A percentile compares a stretch with the other conserved stretches of the same genome.
phyloP scores from a whole-genome alignment of 805 yeast species.

The Teunomyces lycoperdinae region DNA sequence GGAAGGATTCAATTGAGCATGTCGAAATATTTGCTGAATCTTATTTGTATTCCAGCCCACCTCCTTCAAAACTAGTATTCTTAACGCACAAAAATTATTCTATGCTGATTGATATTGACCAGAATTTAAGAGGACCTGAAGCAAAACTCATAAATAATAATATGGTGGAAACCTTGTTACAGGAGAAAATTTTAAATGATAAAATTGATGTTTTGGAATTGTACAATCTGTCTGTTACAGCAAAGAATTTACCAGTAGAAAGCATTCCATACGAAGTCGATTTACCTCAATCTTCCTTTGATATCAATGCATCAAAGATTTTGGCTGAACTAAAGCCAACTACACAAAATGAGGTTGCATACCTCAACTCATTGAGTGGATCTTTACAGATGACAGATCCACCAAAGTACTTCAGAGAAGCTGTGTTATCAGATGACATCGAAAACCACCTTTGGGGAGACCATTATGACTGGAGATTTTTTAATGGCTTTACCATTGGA shows the following conservation, averaged over 20 bases:
- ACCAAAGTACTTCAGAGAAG: slow-evolving; percentile 22
- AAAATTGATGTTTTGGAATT: slow-evolving; percentile 8
- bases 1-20: slow-evolving; percentile 23
- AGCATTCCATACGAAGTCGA: slow-evolving; percentile 6
- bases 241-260: not conserved
- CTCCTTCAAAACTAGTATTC: slow-evolving; percentile 24
- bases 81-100: slow-evolving; percentile 17
- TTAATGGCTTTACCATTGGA: slow-evolving; percentile 18
- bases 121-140: not conserved
- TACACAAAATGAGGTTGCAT: slow-evolving; percentile 12
- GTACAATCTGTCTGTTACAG: slow-evolving; percentile 9
- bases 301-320: slow-evolving; percentile 17
- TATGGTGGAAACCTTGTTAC: slow-evolving; percentile 21
- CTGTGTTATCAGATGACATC: slow-evolving; percentile 12
- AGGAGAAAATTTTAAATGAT: not conserved
- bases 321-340: slow-evolving; percentile 13
- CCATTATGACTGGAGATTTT: slow-evolving; percentile 28
- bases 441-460: slow-evolving; percentile 15
- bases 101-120: slow-evolving; percentile 6
- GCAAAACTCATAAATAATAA: slow-evolving; percentile 18
- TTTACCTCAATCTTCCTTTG: slow-evolving; percentile 20
- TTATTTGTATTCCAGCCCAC: slow-evolving; percentile 23
- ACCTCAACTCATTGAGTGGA: slow-evolving; percentile 15
- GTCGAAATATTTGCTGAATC: slow-evolving; percentile 28
- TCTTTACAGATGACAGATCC: slow-evolving; percentile 15